Conservation (phyloP, 2,329 filamentous ascomycete species). For the Penicillium sp. region DNA sequence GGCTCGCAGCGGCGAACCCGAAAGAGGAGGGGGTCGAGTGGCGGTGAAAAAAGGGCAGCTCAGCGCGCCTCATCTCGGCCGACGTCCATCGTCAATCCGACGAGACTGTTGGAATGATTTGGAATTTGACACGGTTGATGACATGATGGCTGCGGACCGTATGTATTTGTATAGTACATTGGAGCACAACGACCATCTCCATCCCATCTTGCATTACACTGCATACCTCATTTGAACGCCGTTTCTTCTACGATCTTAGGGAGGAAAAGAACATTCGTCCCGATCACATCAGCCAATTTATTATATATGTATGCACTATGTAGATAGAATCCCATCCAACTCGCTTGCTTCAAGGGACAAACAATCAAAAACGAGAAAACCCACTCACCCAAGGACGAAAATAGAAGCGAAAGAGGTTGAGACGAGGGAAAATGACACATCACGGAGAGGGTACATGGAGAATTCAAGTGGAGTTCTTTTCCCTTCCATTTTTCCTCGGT, state of each 20-base stretch:
- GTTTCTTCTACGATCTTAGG: background rate
- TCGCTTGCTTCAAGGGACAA: conserved; percentile 10
- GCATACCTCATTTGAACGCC: background rate
- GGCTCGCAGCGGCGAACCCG: background rate
- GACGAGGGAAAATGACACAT: background rate
- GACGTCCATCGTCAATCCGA: background rate
- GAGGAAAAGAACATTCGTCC: background rate
- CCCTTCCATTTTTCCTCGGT: background rate
- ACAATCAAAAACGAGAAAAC: background rate
- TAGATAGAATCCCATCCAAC: conserved; percentile 4
- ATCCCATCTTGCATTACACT: background rate
- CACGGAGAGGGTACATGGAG: background rate
- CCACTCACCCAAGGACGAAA: background rate
- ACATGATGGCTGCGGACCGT: background rate
- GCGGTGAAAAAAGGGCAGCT: background rate
- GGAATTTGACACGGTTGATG: background rate
- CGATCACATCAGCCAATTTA: background rate
- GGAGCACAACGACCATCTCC: background rate
- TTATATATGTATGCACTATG: background rate
- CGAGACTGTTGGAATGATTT: background rate
- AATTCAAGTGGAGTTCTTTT: background rate
- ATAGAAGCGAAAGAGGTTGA: background rate
- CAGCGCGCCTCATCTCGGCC: background rate
- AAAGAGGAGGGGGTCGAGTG: background rate
- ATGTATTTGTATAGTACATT: background rate